Conservation (phyloP, 257 asterid species). For the Verbascum thapsus region DNA sequence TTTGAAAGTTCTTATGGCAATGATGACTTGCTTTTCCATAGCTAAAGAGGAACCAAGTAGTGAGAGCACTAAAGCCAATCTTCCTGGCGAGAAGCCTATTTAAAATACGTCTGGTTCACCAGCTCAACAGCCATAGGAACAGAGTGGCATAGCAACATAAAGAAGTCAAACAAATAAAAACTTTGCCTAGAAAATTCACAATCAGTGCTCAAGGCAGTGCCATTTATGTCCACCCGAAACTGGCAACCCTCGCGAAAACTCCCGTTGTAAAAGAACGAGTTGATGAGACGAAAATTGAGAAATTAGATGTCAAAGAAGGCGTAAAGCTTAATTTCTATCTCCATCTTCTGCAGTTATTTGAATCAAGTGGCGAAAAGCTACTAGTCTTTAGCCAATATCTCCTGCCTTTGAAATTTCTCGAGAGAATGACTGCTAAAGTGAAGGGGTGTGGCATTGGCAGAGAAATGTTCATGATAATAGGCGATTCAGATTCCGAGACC, state of each 20-base stretch:
- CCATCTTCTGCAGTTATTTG: constrained; percentile 84
- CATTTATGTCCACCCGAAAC: constrained; percentile 72
- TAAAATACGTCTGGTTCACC: too few relatives aligned
- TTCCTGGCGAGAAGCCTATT: too few relatives aligned
- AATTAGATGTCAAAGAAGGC: constrained; percentile 65
- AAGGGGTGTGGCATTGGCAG: too few relatives aligned
- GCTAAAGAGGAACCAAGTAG: too few relatives aligned
- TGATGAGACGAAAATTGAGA: constrained; percentile 65
- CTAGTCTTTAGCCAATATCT: too few relatives aligned
- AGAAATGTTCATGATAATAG: too few relatives aligned
- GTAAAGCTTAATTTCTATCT: constrained; percentile 82
- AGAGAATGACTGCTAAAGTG: too few relatives aligned
- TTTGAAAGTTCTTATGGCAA: too few relatives aligned
- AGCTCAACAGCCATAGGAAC: too few relatives aligned
- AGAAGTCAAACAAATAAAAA: constrained; percentile 55
- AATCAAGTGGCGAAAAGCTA: constrained; percentile 73
- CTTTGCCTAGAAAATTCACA: constrained; percentile 59
- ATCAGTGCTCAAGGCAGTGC: constrained; percentile 91
- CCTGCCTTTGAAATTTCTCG: too few relatives aligned
- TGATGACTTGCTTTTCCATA: too few relatives aligned
- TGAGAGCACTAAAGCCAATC: too few relatives aligned
- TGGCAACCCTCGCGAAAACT: constrained; percentile 66
- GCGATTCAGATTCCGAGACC: constrained; percentile 74
- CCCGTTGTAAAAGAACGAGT: constrained; percentile 52
- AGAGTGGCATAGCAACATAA: constrained; percentile 52